Base-by-base conservation (phyloP, 371 early-diverging fungal species). In the Mucor indicus region DNA sequence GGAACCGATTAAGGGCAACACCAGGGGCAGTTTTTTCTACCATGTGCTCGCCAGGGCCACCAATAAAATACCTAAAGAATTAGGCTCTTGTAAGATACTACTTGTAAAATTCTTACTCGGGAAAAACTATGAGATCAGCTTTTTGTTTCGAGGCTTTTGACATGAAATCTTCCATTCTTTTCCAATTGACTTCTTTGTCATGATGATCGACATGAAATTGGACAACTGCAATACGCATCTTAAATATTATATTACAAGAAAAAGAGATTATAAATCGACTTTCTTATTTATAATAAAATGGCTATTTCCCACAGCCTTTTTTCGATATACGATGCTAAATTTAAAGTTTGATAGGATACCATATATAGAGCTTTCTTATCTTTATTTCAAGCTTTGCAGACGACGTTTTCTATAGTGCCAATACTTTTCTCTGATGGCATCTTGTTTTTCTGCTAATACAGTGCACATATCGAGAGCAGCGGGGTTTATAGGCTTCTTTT, bases 331-430 rank as follows among this genome's bases (percentile, higher is more conserved):
- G n/a, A n/a, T n/a, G n/a, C n/a, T n/a, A n/a, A n/a, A n/a, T n/a
- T n/a, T n/a, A n/a, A n/a, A n/a, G n/a, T n/a, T n/a, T n/a, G n/a
- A n/a, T n/a, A n/a, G n/a, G n/a, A n/a, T n/a, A n/a, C n/a, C n/a
- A n/a, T n/a, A n/a, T n/a, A n/a, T n/a, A n/a, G n/a, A n/a, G n/a
- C n/a, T n/a, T n/a, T n/a, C n/a, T n/a, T n/a, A n/a, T n/a, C n/a
- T n/a, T n/a, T n/a, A n/a, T n/a, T n/a, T n/a, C n/a, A n/a, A n/a
- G n/a, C n/a, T n/a, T n/a, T n/a, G n/a, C n/a, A n/a, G n/a, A n/a
- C n/a, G n/a, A n/a, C n/a, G n/a, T n/a, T 76, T 82, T 41, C 83
- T 78, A 75, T 80, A 89, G 27, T 63, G 47, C 92, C 92, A 92
- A 62, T 90, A 92, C 44, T 79, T 83, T 48, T 66, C 49, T 36